Base-by-base conservation (phyloP, 192 early-diverging fungal species). In the Coemansia sp. region DNA sequence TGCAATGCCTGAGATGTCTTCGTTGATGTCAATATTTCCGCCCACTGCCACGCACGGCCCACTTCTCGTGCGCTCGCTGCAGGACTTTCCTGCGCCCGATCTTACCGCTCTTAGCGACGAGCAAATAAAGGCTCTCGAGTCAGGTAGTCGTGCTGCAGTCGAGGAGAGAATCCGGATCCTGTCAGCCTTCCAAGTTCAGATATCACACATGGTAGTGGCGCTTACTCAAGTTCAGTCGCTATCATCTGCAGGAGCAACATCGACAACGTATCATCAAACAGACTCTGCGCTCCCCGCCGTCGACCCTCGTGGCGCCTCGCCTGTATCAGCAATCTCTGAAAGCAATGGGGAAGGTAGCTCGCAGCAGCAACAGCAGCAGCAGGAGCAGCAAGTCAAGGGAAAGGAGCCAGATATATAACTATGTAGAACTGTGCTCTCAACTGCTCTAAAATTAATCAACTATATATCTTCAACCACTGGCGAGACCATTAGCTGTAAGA, bases 151-250 rank as follows among this genome's bases (percentile, higher is more conserved):
- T 36, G 80, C 85, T 2, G 89, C 86, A 4, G 85, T 92, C 2
- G 80, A 81, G 57, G 89, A 92, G 39, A 81, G 89, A 12, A 75
- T 92, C 39, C 84, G 88, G 12, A 78, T 91, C 29, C 70, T 92
- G 50, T 84, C 90, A 29, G 82, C 83, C 1, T 78, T 88, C 9
- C 86, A 91, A 63, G 66, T 65, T 2, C 91, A 92, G 73, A 85
- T 91, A 5, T 82, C 80, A 27, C 74, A 82, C 14, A 82, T 82
- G 80, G 50, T 82, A 14, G 39, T 69, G 32, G 69, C 80, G 10
- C 62, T 82, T 37, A 82, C 80, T 1, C 80, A 82, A 42, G 75
- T 82, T 5, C 75, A 82, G 44, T 82, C 80, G 21, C 32, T 19
- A 34, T 55, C 51, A 29, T 21, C 9, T 50, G 69, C 44, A 39